A percentile compares a stretch with the other conserved stretches of the same genome.
Conservation (phyloP, 441 rosid species). For the Theobroma grandiflorum region DNA sequence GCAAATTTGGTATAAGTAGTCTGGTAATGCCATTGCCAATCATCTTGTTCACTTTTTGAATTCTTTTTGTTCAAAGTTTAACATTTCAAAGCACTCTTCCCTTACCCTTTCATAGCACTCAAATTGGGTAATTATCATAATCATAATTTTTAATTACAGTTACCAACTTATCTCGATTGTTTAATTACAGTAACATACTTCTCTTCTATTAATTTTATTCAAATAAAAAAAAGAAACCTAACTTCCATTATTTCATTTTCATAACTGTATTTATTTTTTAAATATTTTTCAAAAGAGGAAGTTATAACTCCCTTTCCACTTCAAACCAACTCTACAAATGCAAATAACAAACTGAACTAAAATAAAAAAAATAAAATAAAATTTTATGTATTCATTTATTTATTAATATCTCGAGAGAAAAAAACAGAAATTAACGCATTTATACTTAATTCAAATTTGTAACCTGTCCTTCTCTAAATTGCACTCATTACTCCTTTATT, state of each 20-base stretch:
- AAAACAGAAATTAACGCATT: constrained; percentile 40
- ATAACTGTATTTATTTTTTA: background rate
- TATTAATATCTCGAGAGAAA: background rate
- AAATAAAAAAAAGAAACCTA: background rate
- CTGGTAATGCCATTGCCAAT: too few relatives aligned
- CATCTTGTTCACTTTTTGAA: too few relatives aligned
- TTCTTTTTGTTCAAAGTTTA: too few relatives aligned
- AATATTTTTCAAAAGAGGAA: background rate
- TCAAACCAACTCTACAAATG: constrained; percentile 19
- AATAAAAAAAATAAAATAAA: background rate
- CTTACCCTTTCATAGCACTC: too few relatives aligned
- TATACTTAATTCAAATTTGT: constrained; percentile 7
- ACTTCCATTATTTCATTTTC: background rate
- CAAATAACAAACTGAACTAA: background rate
- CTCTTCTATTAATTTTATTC: background rate
- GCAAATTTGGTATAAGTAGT: too few relatives aligned
- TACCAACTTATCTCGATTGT: too few relatives aligned
- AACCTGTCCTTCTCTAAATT: too few relatives aligned
- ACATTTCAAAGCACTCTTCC: too few relatives aligned
- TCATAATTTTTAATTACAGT: too few relatives aligned
- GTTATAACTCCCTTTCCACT: constrained; percentile 41
- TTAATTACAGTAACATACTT: too few relatives aligned
- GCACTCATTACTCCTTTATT: too few relatives aligned
- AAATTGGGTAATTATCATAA: too few relatives aligned
- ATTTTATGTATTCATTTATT: background rate